Evolutionary conservation across 2,329 filamentous ascomycete genomes (phyloP), one percentile per base, ranked within the genome.

Genomic region (Fusarium avenaceum): DNA sequence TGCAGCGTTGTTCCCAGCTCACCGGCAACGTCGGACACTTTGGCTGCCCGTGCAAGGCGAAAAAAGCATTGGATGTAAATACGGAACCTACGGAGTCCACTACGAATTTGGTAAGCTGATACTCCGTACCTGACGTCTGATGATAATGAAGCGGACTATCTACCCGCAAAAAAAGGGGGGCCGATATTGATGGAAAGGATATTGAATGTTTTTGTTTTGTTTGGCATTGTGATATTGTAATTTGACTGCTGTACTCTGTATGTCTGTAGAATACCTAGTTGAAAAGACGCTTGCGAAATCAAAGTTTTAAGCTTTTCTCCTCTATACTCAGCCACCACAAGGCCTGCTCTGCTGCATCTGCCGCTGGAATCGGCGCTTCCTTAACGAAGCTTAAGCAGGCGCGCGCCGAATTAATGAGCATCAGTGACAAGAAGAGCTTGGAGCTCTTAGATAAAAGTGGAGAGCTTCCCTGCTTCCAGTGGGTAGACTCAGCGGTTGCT

Each of bases 261-360:
- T 26, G 20, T 50, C 8, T 42, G 22, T 56, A 32, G 17, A 17
- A 28, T 19, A 10, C 22, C 22, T 22, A 22, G 22, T 22, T 6
- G 5, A 14, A 14, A 35, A 39, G 19, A 40, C 33, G 40, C 59
- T 47, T 42, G 42, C 19, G 48, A 24, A 20, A 57, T 63, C 58
- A 63, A 49, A 59, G 62, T 65, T 65, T 65, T 65, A 65, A 65
- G 55, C 54, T 65, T 65, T 63, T 57, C 38, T 53, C 11, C 28
- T 30, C 28, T 30, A 6, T 43, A 48, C 63, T 57, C 43, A 66
- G 62, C 63, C 63, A 62, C 43, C 7, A 10, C 42, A 35, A 32
- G 28, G 28, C 28, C 28, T 30, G 28, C 4, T 57, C 33, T 47
- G 38, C 2, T 35, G 15, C 6, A 48, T 19, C 32, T 35, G 32